Evolutionary conservation across 306 rosid genomes (phyloP).

Genomic region (Notholithocarpus densiflorus): DNA sequence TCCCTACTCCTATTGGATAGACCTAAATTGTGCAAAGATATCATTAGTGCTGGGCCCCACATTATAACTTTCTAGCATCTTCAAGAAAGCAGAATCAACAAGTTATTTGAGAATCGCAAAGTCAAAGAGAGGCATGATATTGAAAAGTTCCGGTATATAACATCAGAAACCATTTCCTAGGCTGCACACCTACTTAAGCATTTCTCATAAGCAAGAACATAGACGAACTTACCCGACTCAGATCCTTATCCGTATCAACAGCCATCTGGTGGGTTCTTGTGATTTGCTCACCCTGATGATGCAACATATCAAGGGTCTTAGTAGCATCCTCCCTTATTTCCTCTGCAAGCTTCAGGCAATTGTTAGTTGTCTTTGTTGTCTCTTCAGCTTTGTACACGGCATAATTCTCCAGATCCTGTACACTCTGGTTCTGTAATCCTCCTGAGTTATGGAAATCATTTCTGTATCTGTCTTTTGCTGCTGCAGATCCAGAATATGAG

Average conservation of each 20-base stretch:
- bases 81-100: background rate
- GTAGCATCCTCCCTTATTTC: slow-evolving; percentile 76
- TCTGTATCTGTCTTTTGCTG: slow-evolving; percentile 37
- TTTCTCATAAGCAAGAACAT: background rate
- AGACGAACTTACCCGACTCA: slow-evolving; percentile 54
- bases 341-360: slow-evolving; percentile 78
- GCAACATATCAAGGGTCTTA: slow-evolving; percentile 80
- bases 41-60: background rate
- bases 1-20: background rate
- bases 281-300: slow-evolving; percentile 92
- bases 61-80: background rate
- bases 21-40: background rate
- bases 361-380: slow-evolving; percentile 69
- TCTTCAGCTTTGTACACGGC: slow-evolving; percentile 74
- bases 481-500: slow-evolving; percentile 14
- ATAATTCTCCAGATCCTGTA: slow-evolving; percentile 72
- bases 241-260: slow-evolving; percentile 77
- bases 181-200: background rate
- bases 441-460: slow-evolving; percentile 54
- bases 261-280: slow-evolving; percentile 77
- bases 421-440: slow-evolving; percentile 71
- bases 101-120: background rate
- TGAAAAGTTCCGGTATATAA: background rate
- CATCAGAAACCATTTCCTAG: slow-evolving; percentile 8
- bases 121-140: background rate